phyloP scores from a whole-genome alignment of 1,139 yeast genomes.

The Pichia sp. region DNA sequence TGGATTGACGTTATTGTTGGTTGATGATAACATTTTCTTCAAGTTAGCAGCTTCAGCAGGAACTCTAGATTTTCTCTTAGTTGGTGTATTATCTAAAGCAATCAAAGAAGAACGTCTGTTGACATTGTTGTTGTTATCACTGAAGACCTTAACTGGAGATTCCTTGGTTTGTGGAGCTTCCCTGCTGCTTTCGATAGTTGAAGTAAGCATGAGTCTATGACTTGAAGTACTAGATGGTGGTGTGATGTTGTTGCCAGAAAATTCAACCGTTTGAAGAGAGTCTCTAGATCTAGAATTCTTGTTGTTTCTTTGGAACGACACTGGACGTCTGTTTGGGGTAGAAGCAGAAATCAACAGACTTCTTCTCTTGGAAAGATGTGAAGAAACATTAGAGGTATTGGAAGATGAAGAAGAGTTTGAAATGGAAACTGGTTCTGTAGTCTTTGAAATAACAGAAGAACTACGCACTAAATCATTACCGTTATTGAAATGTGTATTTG shows the following conservation, averaged over 20 bases:
- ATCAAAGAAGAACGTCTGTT: conserved; percentile 8
- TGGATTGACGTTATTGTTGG: conserved; percentile 6
- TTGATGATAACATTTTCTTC: conserved; percentile 1
- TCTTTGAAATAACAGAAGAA: conserved; percentile 32
- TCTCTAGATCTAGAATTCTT: conserved; percentile 22
- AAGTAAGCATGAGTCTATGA: background rate
- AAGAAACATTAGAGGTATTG: conserved; percentile 24
- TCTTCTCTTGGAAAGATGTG: conserved; percentile 29
- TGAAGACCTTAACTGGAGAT: background rate
- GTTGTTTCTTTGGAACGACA: conserved; percentile 45
- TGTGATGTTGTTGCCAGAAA: conserved; percentile 5
- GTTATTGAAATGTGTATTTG: background rate
- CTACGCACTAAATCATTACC: conserved; percentile 27
- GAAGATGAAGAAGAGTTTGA: conserved; percentile 21
- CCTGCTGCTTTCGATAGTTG: background rate
- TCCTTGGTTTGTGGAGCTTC: background rate
- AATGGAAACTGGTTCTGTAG: conserved; percentile 19
- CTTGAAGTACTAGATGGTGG: conserved; percentile 13
- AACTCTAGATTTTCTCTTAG: conserved; percentile 13
- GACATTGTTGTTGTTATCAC: background rate
- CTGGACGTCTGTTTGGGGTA: conserved; percentile 54
- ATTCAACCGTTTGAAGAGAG: conserved; percentile 13
- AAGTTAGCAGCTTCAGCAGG: conserved; percentile 10
- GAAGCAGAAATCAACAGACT: conserved; percentile 55
- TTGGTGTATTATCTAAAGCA: conserved; percentile 13